Evolutionary conservation across 1,139 yeast genomes (phyloP), one percentile per base, ranked within the genome.

Genomic region (Kluyveromyces marxianus): DNA sequence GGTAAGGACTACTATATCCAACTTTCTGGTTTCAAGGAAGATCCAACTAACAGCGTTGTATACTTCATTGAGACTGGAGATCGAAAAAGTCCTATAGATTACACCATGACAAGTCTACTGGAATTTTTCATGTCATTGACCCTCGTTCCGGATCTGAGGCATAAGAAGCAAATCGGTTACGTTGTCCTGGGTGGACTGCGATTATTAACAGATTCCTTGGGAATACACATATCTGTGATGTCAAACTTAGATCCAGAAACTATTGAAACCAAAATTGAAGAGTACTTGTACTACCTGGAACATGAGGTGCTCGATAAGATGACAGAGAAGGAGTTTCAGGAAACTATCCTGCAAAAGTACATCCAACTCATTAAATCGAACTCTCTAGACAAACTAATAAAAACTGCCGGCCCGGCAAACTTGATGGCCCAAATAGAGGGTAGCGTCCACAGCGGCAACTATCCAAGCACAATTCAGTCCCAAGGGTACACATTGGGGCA

Each of bases 121-220:
- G 71, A 77, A 0, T 76, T 68, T 53, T 48, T 75, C 25, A 56
- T 81, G 52, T 63, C 72, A 0, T 54, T 67, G 6, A 61, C 68
- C 4, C 65, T 76, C n/a, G 60, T 65, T 1, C 61, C 70, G 3
- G 77, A 74, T 46, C 62, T 82, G 25, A 65, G 88, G 52, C 69
- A 68, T 25, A 72, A 70, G 48, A 71, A 69, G 46, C 83, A 79
- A 54, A 63, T 83, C 42, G 88, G 86, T 0, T 81, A 81, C 57
- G 67, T 72, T 5, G 76, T 80, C 0, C 52, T 72, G 4, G 74
- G 79, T 37, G 87, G 87, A 0, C 48, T 71, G n/a, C 65, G 83
- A 50, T 56, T 74, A 1, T 62, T 77, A 35, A 64, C 80, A 45
- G 67, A 70, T 24, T 72, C 79, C 0, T 58, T 75, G n/a, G 90